Conservation (phyloP, 352 stramenopile species). For the Phytophthora niederhauseri region DNA sequence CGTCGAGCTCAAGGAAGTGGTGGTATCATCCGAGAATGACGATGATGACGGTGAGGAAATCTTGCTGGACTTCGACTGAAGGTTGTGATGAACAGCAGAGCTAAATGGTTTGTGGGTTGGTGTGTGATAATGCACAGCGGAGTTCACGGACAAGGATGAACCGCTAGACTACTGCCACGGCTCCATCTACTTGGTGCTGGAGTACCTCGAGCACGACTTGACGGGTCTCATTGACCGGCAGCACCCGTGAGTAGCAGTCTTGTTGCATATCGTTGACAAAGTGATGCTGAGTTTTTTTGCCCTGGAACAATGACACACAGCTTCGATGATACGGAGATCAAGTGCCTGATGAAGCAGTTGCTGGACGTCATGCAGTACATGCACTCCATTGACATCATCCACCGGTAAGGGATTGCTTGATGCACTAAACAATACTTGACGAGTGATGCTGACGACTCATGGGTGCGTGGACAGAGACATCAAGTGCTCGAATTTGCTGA, state of each 20-base stretch:
- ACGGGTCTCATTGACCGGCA: slow-evolving; percentile 89
- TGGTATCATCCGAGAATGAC: slow-evolving; percentile 90
- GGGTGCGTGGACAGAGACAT: slow-evolving; percentile 55
- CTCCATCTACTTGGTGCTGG: slow-evolving; percentile 88
- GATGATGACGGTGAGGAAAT: slow-evolving; percentile 71
- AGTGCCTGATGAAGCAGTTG: slow-evolving; percentile 88
- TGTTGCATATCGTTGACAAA: too few species aligned
- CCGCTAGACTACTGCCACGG: slow-evolving; percentile 85
- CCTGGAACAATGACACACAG: slow-evolving; percentile 49
- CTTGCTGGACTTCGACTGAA: not conserved
- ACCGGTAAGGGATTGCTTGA: slow-evolving; percentile 48
- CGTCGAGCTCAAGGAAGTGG: slow-evolving; percentile 96
- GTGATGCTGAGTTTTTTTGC: not conserved
- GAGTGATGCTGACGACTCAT: not conserved
- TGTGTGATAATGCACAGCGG: slow-evolving; percentile 35
- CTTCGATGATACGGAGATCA: slow-evolving; percentile 88
- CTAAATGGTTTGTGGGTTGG: not conserved
- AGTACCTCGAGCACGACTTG: slow-evolving; percentile 91
- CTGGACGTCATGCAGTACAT: slow-evolving; percentile 89
- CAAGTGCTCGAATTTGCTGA: slow-evolving; percentile 94
- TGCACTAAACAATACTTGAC: not conserved
- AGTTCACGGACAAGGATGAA: slow-evolving; percentile 88
- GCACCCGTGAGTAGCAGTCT: slow-evolving; percentile 59
- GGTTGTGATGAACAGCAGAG: not conserved
- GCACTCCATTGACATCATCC: slow-evolving; percentile 89